phyloP scores from a whole-genome alignment of 352 stramenopile genomes.

The Phytophthora hybrid region DNA sequence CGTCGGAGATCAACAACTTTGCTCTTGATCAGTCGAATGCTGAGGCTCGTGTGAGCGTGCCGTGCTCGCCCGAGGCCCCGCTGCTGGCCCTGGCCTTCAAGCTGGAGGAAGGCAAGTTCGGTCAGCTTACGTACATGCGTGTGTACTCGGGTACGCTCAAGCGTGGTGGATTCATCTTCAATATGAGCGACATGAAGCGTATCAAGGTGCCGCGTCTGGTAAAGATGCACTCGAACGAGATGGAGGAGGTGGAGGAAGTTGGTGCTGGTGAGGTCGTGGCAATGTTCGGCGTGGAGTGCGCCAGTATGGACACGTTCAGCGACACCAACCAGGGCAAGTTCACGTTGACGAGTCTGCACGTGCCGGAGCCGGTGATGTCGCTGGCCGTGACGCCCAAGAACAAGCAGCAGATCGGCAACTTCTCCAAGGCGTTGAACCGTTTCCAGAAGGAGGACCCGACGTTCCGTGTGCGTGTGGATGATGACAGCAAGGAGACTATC shows the following conservation, averaged over 20 bases:
- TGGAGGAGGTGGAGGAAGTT: conserved; percentile 98
- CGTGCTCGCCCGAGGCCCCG: conserved; percentile 89
- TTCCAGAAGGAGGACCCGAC: conserved; percentile 99
- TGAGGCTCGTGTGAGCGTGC: conserved; percentile 91
- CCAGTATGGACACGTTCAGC: conserved; percentile 98
- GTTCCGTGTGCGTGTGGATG: conserved; percentile 96
- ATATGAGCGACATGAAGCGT: conserved; percentile 91
- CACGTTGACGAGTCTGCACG: conserved; percentile 98
- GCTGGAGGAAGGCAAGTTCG: conserved; percentile 99
- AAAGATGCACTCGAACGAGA: conserved; percentile 99
- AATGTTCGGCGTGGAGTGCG: conserved; percentile 99
- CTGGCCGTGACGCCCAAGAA: conserved; percentile 97
- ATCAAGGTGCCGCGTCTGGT: conserved; percentile 98
- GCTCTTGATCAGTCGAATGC: conserved; percentile 95
- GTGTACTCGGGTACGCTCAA: conserved; percentile 91
- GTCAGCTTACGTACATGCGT: conserved; percentile 99
- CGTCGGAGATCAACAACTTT: conserved; percentile 95
- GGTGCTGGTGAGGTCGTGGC: conserved; percentile 96
- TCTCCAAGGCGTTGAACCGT: conserved; percentile 96
- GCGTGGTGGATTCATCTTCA: conserved; percentile 88
- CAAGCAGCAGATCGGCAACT: conserved; percentile 94
- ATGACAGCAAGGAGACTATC: conserved; percentile 99
- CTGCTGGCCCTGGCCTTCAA: conserved; percentile 99
- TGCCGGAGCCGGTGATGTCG: conserved; percentile 98
- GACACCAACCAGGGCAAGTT: conserved; percentile 91